Percentiles rank a stretch among this genome's conserved stretches.
Conservation (phyloP, 108 stramenopile genomes). For the Nitzschia sp. region DNA sequence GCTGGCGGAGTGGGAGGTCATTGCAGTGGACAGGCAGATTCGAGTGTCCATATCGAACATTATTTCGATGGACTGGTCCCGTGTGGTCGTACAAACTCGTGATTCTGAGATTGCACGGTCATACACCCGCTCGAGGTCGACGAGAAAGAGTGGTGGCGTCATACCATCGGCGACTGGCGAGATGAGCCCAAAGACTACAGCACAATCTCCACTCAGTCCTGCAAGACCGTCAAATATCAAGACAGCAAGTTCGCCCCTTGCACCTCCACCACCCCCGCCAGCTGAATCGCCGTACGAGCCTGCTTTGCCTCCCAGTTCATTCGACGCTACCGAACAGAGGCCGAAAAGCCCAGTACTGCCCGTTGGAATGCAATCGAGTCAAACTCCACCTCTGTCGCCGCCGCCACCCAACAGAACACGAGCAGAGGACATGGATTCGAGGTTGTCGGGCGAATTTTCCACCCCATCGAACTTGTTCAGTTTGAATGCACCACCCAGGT, state of each 20-base stretch:
- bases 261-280: slow-evolving; percentile 18
- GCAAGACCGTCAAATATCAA: slow-evolving; percentile 31
- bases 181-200: slow-evolving; percentile 33
- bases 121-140: slow-evolving; percentile 18
- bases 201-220: slow-evolving; percentile 38
- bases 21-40: slow-evolving; percentile 72
- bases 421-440: slow-evolving; percentile 10
- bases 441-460: neutral
- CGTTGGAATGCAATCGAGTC: slow-evolving; percentile 9
- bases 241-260: slow-evolving; percentile 18
- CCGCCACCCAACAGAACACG: slow-evolving; percentile 28
- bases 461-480: slow-evolving; percentile 25
- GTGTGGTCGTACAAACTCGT: slow-evolving; percentile 36
- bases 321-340: slow-evolving; percentile 16
- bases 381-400: slow-evolving; percentile 32
- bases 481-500: slow-evolving; percentile 18
- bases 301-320: neutral
- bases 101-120: slow-evolving; percentile 27
- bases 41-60: slow-evolving; percentile 69
- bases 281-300: neutral
- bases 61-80: slow-evolving; percentile 74
- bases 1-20: slow-evolving; percentile 82
- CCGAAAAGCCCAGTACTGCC: slow-evolving; percentile 31
- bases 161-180: slow-evolving; percentile 28
- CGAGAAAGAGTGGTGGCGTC: neutral